Conservation (phyloP, 2,329 filamentous ascomycete genomes). For the Purpureocillium lavendulum region DNA sequence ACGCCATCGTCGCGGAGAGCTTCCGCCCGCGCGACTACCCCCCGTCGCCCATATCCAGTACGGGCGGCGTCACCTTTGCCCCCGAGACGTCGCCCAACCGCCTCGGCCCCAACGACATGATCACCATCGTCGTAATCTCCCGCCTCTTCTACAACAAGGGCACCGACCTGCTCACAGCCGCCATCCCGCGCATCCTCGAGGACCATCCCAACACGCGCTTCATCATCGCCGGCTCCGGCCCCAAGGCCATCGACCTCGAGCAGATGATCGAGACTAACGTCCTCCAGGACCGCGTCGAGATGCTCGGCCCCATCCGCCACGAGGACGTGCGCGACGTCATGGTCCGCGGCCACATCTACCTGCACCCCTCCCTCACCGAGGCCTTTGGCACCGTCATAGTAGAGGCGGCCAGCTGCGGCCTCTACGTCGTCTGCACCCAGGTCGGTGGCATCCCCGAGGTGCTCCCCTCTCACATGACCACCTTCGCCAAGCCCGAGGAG, state of each 20-base stretch:
- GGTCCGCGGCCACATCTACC: conserved; percentile 92
- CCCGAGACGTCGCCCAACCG: conserved; percentile 51
- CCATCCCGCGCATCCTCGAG: conserved; percentile 85
- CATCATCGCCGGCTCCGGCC: conserved; percentile 90
- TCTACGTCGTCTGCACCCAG: conserved; percentile 94
- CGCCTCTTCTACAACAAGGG: conserved; percentile 98
- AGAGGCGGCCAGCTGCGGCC: conserved; percentile 87
- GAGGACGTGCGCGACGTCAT: conserved; percentile 97
- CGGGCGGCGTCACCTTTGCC: conserved; percentile 22
- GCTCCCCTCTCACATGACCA: conserved; percentile 91
- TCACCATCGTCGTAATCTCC: conserved; percentile 95
- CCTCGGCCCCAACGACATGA: conserved; percentile 73
- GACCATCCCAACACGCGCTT: conserved; percentile 90
- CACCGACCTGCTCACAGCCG: conserved; percentile 91
- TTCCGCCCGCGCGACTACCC: conserved; percentile 60
- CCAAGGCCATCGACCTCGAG: conserved; percentile 94
- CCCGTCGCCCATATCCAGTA: conserved; percentile 9
- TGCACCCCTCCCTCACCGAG: conserved; percentile 91
- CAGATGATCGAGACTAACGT: conserved; percentile 97
- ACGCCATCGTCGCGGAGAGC: conserved; percentile 93
- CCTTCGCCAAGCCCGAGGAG: conserved; percentile 93
- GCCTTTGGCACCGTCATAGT: conserved; percentile 98
- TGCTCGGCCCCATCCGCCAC: conserved; percentile 86
- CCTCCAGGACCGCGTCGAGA: conserved; percentile 84
- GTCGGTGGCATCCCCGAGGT: conserved; percentile 97